Evolutionary conservation across 2,329 filamentous ascomycete genomes (phyloP), one percentile per base, ranked within the genome.

Genomic region (Neofusicoccum sp.): DNA sequence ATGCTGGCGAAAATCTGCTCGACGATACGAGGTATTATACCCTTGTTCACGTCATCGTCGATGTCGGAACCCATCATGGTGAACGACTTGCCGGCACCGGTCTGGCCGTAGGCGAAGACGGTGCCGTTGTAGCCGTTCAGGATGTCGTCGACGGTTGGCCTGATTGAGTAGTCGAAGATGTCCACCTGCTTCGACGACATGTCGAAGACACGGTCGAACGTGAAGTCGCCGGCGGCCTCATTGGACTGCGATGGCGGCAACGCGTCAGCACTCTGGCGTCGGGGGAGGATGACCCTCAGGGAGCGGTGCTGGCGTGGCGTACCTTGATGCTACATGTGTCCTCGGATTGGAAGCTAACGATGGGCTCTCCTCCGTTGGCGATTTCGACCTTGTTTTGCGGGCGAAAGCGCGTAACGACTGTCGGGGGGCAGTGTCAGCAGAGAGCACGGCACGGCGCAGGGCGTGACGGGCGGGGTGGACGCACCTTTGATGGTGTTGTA

Each of bases 71-170:
- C 92, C 92, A 96, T 96, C 95, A 99, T 99, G 60, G 95, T 98
- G 77, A 96, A 98, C 28, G 95, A 98, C 83, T 99, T 99, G 83
- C 95, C 95, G 11, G 94, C 93, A 78, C 95, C 95, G 0, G 95
- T 99, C 83, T 98, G 95, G 68, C 95, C 95, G 77, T 99, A 99
- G 67, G 95, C 95, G 73, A 99, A 98, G 70, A 99, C 94, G 12
- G 94, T 98, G 75, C 94, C 95, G 81, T 99, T 99, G 86, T 99
- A 99, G 68, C 95, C 95, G 79, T 98, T 97, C 68, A 99, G 85
- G 70, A 99, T 97, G 77, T 98, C 95, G 81, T 98, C 94, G 70
- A 99, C 95, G 22, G 95, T 98, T 31, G 92, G 87, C 68, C 91
- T 89, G 78, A 99, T 98, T 45, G 95, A 98, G 81, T 95, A 99